Evolutionary conservation across 2,329 filamentous ascomycete species (phyloP).

Genomic region (Trematosphaeria pertusa): DNA sequence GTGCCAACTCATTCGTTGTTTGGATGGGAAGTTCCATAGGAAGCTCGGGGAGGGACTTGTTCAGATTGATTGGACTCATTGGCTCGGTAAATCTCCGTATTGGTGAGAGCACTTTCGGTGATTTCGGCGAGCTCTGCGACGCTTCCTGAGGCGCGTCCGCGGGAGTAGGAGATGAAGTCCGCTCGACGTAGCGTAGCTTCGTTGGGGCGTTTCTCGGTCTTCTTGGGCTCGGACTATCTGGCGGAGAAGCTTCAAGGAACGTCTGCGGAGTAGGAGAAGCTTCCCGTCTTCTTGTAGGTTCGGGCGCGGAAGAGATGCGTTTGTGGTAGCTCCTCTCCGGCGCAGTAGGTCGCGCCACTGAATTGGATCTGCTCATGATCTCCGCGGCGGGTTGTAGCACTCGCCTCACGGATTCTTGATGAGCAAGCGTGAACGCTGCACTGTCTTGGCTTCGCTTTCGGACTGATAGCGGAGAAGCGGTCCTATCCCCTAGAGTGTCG

Average conservation of each 20-base stretch:
- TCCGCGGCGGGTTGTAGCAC: conserved; percentile 45
- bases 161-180: conserved; percentile 23
- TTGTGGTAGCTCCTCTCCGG: conserved; percentile 28
- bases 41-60: conserved; percentile 32
- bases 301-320: conserved; percentile 45
- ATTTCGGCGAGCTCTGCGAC: conserved; percentile 21
- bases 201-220: conserved; percentile 10
- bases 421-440: conserved; percentile 36
- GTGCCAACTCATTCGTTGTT: conserved; percentile 8
- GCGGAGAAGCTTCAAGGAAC: conserved; percentile 30
- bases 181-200: conserved; percentile 16
- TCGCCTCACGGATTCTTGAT: conserved; percentile 39
- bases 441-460: conserved; percentile 34
- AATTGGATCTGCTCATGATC: conserved; percentile 40
- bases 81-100: conserved; percentile 8
- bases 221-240: conserved; percentile 26
- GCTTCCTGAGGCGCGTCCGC: conserved; percentile 18
- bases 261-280: conserved; percentile 20
- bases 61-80: conserved; percentile 20
- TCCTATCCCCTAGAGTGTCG: conserved; percentile 31
- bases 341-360: conserved; percentile 21
- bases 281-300: conserved; percentile 21
- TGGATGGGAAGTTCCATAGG: conserved; percentile 13
- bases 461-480: conserved; percentile 37
- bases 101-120: conserved; percentile 19